Evolutionary conservation across 2,329 filamentous ascomycete species (phyloP), one percentile per base, ranked within the genome.

Genomic region (Calonectria hongkongensis): DNA sequence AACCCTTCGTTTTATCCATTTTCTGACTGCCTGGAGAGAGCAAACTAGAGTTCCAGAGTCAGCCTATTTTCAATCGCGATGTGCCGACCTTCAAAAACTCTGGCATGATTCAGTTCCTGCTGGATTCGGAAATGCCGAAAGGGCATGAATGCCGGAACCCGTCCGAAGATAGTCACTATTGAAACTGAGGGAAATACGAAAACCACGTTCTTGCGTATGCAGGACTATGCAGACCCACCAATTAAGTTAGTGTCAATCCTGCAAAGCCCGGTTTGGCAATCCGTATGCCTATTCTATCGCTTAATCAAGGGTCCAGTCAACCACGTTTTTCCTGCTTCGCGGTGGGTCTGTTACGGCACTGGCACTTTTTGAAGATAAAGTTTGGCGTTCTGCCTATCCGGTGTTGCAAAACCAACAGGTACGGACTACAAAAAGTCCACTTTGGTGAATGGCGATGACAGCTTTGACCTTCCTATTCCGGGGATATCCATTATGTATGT

Each of bases 101-200:
- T n/a, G 33, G 54, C 54, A 9, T 41, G 54, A 25, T 10, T 58
- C 33, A 27, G 54, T 58, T 6, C 33, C 54, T 58, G 54, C n/a
- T 41, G 27, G 54, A 41, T 58, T 41, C 54, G 54, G 54, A 58
- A 39, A 41, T 58, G 54, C 54, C 54, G 54, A 58, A 58, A 58
- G 21, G 54, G 39, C 21, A 58, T 33, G 12, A 41, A 18, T 58
- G 54, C 33, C 54, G 54, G 54, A 58, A 58, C n/a, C 12, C 54
- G n/a, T 41, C 54, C 54, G 33, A 41, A 27, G 54, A 41, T 58
- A 41, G 33, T 39, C 21, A 16, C 51, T 18, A 41, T 18, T 58
- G 54, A 58, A 58, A 58, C 33, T 58, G 54, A 58, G 54, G 54
- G 33, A 58, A 58, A 58, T 58, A 58, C 54, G 33, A 58, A 58